Base-by-base conservation (phyloP, 2,329 filamentous ascomycete genomes). In the Didymella pinodella region DNA sequence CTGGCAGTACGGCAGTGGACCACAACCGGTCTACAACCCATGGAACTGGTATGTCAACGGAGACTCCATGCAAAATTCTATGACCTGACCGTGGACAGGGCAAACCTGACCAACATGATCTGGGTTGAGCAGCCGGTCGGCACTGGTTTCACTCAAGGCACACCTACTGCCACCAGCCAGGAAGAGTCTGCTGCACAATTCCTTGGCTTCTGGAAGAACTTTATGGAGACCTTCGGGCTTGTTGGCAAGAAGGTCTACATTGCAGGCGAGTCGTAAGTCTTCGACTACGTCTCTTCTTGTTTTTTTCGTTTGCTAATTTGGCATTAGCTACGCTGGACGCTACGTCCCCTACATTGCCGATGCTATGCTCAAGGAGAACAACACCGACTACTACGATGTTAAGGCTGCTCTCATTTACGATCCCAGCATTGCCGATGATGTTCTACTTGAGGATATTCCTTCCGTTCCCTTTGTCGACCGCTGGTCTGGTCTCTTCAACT, bases 141-240 rank as follows among this genome's bases (percentile, higher is more conserved):
- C 29, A 90, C 89, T 0, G 90, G 90, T 14, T 93, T 90, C 73
- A 85, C 87, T 0, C 83, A 85, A 32, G 90, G 90, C 14, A 84
- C 78, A 0, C 81, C 86, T 3, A 90, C 84, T 0, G 89, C 89
- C 10, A 86, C 81, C 4, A 85, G 84, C 65, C 87, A 92, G 64
- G 83, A 86, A 29, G 89, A 92, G 64, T 82, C 90, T 1, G 89
- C 89, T 0, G 76, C 79, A n/a, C 85, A 93, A 65, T 92, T 94
- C 73, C 80, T 90, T 16, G 89, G 89, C 48, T 95, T 92, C 78
- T 93, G 88, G 83, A 88, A 89, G 78, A 92, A 92, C 78, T 93
- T 92, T 66, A 78, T 92, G 57, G 81, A 90, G 32, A 87, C 87
- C 0, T 93, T 93, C 65, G 80, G 77, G 12, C 79, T 92, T 73